Percentiles rank a stretch among this genome's conserved stretches.
Evolutionary conservation across 1,284 basidiomycete species (phyloP).

Genomic region (Lentinula novae-zelandiae): DNA sequence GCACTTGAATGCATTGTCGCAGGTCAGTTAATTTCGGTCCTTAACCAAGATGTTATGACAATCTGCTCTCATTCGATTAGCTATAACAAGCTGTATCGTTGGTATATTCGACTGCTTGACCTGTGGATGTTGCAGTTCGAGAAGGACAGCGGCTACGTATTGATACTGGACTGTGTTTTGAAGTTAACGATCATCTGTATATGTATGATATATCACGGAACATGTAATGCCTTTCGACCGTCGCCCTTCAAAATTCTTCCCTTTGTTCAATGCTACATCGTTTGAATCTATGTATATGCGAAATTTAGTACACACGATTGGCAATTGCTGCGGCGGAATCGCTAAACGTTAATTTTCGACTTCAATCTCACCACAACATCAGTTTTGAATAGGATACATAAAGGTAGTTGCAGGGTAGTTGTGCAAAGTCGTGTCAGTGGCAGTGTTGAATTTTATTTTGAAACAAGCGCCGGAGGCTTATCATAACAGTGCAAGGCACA

Average conservation of each 20-base stretch:
- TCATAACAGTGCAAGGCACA: neutral
- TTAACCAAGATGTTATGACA: neutral
- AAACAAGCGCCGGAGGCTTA: neutral
- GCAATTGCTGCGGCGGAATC: no score
- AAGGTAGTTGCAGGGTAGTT: no score
- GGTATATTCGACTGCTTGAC: slow-evolving; percentile 35
- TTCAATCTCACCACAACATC: no score
- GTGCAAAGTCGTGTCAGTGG: no score
- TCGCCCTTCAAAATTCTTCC: no score
- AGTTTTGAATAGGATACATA: no score
- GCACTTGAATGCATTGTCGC: slow-evolving; percentile 42
- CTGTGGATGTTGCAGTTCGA: slow-evolving; percentile 29
- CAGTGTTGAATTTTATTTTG: neutral
- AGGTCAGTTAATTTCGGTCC: slow-evolving; percentile 24
- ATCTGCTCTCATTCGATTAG: slow-evolving; percentile 16
- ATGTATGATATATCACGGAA: no score
- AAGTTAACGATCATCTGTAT: neutral
- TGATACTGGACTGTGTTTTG: slow-evolving; percentile 8
- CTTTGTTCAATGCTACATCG: no score
- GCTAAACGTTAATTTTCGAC: no score
- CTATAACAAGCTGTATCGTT: slow-evolving; percentile 31
- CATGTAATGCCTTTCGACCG: no score
- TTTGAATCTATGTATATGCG: no score
- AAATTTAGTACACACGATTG: no score
- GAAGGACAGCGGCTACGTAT: slow-evolving; percentile 5